Evolutionary conservation across 108 stramenopile genomes (phyloP).

Genomic region (Cyclotella distinguenda): DNA sequence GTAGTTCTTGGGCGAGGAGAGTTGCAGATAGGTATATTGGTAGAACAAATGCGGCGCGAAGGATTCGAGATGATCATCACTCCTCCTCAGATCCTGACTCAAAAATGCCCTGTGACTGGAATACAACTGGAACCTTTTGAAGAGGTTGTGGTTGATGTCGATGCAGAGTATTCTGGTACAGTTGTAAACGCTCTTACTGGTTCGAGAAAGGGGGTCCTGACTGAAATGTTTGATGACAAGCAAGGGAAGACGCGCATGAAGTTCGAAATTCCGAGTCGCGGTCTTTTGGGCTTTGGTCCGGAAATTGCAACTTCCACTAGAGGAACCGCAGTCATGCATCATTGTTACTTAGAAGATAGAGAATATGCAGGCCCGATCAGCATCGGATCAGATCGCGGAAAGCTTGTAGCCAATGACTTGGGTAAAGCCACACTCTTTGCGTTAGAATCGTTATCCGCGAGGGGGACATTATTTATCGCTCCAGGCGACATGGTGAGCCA

Average conservation of each 20-base stretch:
- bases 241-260: slow-evolving; percentile 85
- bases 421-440: slow-evolving; percentile 90
- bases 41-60: slow-evolving; percentile 97
- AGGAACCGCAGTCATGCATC: slow-evolving; percentile 93
- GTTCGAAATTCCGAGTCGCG: slow-evolving; percentile 95
- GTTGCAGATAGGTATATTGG: slow-evolving; percentile 95
- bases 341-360: slow-evolving; percentile 86
- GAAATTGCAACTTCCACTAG: slow-evolving; percentile 89
- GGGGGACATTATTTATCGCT: slow-evolving; percentile 90
- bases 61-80: slow-evolving; percentile 95
- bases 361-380: slow-evolving; percentile 75
- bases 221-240: slow-evolving; percentile 74
- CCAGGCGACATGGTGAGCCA: slow-evolving; percentile 69
- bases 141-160: slow-evolving; percentile 93
- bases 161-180: slow-evolving; percentile 79
- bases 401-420: slow-evolving; percentile 83
- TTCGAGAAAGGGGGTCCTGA: slow-evolving; percentile 89
- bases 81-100: slow-evolving; percentile 91
- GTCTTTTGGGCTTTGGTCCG: slow-evolving; percentile 90
- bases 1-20: slow-evolving; percentile 77
- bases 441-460: slow-evolving; percentile 66
- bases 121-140: slow-evolving; percentile 91
- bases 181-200: slow-evolving; percentile 89
- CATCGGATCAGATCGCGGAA: slow-evolving; percentile 80
- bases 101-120: slow-evolving; percentile 63